Evolutionary conservation across 768 basidiomycete species (phyloP).

Genomic region (Grammothele lineata): DNA sequence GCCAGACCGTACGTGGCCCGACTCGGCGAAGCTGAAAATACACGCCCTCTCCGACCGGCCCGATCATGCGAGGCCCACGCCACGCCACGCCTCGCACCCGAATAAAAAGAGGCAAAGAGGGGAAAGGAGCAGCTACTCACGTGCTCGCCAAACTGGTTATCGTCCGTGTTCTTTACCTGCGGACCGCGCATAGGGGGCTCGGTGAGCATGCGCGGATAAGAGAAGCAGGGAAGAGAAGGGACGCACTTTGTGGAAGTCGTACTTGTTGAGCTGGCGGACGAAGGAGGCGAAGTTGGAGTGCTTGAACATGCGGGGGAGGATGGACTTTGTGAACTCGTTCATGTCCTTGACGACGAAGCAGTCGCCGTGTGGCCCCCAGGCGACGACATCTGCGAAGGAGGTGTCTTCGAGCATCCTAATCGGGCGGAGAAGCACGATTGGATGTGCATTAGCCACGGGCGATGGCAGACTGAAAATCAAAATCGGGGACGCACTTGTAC

Average conservation of each 20-base stretch:
- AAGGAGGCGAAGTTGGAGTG: constrained; percentile 93
- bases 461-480: background rate
- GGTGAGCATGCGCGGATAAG: no score
- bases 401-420: constrained; percentile 85
- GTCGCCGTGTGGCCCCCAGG: constrained; percentile 81
- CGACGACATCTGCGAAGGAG: constrained; percentile 65
- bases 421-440: no score
- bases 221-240: constrained; percentile 1
- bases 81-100: no score
- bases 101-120: background rate
- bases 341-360: constrained; percentile 96
- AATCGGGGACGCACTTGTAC: constrained; percentile 66
- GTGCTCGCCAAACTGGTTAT: constrained; percentile 64
- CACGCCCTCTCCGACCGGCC: background rate
- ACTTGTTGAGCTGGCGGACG: constrained; percentile 92
- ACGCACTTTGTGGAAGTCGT: constrained; percentile 88
- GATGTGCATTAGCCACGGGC: background rate
- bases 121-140: constrained; percentile 26
- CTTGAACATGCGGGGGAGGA: constrained; percentile 91
- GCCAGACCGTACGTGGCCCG: no score
- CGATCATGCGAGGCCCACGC: no score
- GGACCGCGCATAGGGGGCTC: no score
- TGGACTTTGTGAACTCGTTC: constrained; percentile 91
- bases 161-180: constrained; percentile 81
- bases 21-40: background rate